Evolutionary conservation across 768 basidiomycete genomes (phyloP).

Genomic region (Pilatotrama ljubarskyi): DNA sequence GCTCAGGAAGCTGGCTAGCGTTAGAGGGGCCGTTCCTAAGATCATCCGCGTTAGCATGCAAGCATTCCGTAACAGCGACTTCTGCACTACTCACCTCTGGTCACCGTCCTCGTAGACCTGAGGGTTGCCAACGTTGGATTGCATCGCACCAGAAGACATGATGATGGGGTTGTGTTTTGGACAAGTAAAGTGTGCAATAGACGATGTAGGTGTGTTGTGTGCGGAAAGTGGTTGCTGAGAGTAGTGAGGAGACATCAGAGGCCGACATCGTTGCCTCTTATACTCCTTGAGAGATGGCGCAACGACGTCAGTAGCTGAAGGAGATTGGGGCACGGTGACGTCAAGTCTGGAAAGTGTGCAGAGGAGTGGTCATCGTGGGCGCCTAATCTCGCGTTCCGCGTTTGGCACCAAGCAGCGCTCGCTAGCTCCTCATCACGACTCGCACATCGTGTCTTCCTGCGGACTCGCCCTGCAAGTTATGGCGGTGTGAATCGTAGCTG

Average conservation of each 20-base stretch:
- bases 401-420: too few species aligned
- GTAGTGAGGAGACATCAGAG: not conserved
- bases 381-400: too few species aligned
- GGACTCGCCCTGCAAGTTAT: too few species aligned
- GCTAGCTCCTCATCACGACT: too few species aligned
- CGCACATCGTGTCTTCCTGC: too few species aligned
- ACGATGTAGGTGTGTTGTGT: not conserved
- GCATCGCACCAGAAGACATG: constrained; percentile 41
- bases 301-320: constrained; percentile 13
- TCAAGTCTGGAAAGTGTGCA: not conserved
- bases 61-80: not conserved
- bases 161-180: not conserved
- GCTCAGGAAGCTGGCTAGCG: not conserved
- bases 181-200: not conserved
- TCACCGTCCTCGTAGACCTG: constrained; percentile 50
- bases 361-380: too few species aligned
- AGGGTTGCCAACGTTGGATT: constrained; percentile 50
- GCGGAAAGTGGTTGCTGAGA: not conserved
- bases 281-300: constrained; percentile 1
- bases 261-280: not conserved
- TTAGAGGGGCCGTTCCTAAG: not conserved
- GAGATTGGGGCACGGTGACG: constrained; percentile 13
- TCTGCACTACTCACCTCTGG: constrained; percentile 39
- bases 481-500: too few species aligned
- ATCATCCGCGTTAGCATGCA: too few species aligned